These are phyloP conservation scores for Volvox reticuliferus DNA, from an alignment of 139 green algal species.

Conservation along the genomic window DNA sequence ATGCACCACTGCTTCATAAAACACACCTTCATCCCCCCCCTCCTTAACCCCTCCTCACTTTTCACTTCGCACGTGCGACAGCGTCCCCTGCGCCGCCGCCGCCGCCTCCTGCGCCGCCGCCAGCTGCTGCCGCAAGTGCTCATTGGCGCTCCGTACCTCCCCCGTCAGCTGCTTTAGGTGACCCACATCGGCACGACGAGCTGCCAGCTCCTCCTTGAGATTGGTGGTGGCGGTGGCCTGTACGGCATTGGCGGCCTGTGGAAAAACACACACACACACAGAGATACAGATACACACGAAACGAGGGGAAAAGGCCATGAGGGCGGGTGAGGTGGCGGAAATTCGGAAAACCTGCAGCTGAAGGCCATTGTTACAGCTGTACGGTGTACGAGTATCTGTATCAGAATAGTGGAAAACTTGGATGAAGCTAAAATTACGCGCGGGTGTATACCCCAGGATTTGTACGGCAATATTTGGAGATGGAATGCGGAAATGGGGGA, in stretches of 20 bases:
- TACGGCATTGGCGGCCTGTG: background rate
- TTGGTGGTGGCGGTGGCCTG: background rate
- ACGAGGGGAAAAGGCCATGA: too few species aligned
- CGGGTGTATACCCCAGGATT: too few species aligned
- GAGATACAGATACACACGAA: background rate
- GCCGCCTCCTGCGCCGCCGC: conserved; percentile 30
- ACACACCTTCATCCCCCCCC: background rate
- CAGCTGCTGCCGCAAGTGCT: conserved; percentile 36
- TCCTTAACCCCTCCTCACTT: background rate
- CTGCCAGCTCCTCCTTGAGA: conserved; percentile 58
- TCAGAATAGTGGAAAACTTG: too few species aligned
- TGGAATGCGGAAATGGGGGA: background rate
- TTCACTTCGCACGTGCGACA: conserved; percentile 23
- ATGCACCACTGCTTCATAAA: too few species aligned
- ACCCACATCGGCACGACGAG: conserved; percentile 42
- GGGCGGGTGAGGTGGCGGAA: too few species aligned
- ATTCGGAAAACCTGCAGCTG: too few species aligned
- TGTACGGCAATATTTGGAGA: background rate
- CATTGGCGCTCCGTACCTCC: background rate
- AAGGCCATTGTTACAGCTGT: too few species aligned
- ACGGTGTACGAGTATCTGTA: too few species aligned
- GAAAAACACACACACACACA: background rate
- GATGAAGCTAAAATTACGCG: too few species aligned
- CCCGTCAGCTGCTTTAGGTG: conserved; percentile 38
- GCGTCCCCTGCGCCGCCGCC: background rate